Conservation (phyloP, 306 rosid species). For the Sesbania bispinosa region DNA sequence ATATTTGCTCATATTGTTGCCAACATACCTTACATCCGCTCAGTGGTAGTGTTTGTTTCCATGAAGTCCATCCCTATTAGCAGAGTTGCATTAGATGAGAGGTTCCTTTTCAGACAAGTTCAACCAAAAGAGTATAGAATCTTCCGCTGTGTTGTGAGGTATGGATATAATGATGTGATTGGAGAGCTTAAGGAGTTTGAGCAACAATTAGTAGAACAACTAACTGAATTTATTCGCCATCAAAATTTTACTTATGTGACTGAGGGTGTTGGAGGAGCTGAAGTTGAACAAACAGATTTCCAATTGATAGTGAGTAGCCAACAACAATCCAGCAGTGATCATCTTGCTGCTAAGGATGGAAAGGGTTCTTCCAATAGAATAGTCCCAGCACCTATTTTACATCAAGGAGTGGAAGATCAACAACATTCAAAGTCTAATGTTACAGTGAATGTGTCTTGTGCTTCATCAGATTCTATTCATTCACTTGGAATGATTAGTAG, state of each 20-base stretch:
- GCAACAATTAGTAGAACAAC: slow-evolving; percentile 35
- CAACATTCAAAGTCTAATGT: neutral
- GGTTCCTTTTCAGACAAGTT: slow-evolving; percentile 56
- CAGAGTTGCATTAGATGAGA: slow-evolving; percentile 42
- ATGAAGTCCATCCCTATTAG: slow-evolving; percentile 53
- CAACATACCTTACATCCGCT: slow-evolving; percentile 46
- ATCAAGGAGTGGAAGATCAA: slow-evolving; percentile 1
- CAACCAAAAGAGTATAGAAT: slow-evolving; percentile 47
- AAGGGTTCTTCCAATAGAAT: neutral
- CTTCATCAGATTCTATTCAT: slow-evolving; percentile 13
- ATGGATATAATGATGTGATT: slow-evolving; percentile 50
- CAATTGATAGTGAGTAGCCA: neutral
- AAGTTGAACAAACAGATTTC: neutral
- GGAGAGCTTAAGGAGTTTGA: slow-evolving; percentile 42
- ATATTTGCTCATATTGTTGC: slow-evolving; percentile 48
- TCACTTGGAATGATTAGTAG: neutral
- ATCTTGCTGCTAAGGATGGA: neutral
- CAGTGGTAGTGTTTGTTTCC: slow-evolving; percentile 52
- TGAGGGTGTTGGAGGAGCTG: slow-evolving; percentile 22
- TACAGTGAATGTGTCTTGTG: neutral
- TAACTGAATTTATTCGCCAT: slow-evolving; percentile 38
- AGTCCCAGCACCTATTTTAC: neutral
- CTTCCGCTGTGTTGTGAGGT: slow-evolving; percentile 63
- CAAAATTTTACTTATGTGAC: slow-evolving; percentile 11
- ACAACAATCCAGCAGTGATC: neutral